phyloP scores from a whole-genome alignment of 2,329 filamentous ascomycete genomes.

The Cladorrhinum sp. region DNA sequence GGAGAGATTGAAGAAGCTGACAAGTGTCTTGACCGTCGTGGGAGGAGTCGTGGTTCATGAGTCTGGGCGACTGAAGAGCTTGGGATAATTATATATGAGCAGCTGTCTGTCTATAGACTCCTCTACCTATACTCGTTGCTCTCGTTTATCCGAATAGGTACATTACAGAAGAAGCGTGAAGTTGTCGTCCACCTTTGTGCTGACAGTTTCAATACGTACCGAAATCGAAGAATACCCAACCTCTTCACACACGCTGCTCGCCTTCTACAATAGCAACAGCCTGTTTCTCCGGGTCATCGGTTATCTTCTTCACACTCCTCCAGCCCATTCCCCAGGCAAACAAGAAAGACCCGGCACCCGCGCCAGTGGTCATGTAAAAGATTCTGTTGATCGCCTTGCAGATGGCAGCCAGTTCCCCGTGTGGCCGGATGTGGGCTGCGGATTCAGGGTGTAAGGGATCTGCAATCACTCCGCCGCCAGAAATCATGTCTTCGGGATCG shows the following conservation, averaged over 20 bases:
- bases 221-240: too few relatives aligned
- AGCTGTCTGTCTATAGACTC: too few relatives aligned
- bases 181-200: background rate
- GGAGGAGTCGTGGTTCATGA: constrained; percentile 29
- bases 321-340: background rate
- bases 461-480: background rate
- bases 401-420: background rate
- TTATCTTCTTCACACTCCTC: background rate
- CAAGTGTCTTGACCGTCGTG: constrained; percentile 30
- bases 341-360: background rate
- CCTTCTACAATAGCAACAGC: background rate
- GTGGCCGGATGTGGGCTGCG: background rate
- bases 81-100: too few relatives aligned
- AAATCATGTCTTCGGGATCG: background rate
- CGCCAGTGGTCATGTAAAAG: background rate
- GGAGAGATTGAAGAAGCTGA: constrained; percentile 27
- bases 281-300: background rate
- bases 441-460: too few relatives aligned
- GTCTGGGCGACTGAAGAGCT: background rate
- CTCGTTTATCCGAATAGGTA: too few relatives aligned
- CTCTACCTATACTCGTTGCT: too few relatives aligned
- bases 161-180: background rate
- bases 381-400: background rate
- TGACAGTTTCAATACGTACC: background rate
- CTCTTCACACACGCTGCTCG: too few relatives aligned